Base-by-base conservation (phyloP, 805 yeast genomes). In the Peterozyma xylosa region DNA sequence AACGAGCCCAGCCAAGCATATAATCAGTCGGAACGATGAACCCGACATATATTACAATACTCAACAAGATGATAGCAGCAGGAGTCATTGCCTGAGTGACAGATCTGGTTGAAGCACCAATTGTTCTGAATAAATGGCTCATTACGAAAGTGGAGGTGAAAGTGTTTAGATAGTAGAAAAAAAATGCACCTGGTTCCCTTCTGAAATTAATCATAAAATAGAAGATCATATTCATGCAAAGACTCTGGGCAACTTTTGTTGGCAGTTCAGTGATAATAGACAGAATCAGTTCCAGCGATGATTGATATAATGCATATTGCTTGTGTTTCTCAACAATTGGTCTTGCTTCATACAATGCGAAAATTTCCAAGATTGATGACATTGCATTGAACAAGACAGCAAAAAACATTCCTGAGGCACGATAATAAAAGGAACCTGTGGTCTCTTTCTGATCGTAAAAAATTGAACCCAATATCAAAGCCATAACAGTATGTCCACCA, bases 351-450 rank as follows among this genome's bases (percentile, higher is more conserved):
- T 66, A 79, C 27, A 77, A 54, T 1, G 76, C 53, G 59, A 75
- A 65, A 46, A 80, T 70, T 59, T 80, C 87, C 53, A 78, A 64
- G 47, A 80, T 56, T 14, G 82, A 78, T 14, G 80, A 66, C 53
- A 80, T 76, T 11, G 84, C 78, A 56, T 79, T 79, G 60, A 78
- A 80, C 54, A 80, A 64, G 38, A 76, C 69, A 17, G 83, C 80
- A 58, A 81, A 81, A 63, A 84, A 85, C 69, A 84, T 65, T 38
- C 81, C 72, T 36, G 87, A 78, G 52, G 80, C 73, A 55, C 88
- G 66, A 52, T 63, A 67, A 56, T 70, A 78, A 50, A 80, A 73
- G 2, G 78, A 69, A 0, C 53, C 59, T 0, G 85, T 73, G 27
- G 56, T 57, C 14, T 56, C 48, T 9, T 50, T 39, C 49, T 76